Evolutionary conservation across 257 asterid species (phyloP), one percentile per base, ranked within the genome.

Genomic region (Solanum pinnatisectum): DNA sequence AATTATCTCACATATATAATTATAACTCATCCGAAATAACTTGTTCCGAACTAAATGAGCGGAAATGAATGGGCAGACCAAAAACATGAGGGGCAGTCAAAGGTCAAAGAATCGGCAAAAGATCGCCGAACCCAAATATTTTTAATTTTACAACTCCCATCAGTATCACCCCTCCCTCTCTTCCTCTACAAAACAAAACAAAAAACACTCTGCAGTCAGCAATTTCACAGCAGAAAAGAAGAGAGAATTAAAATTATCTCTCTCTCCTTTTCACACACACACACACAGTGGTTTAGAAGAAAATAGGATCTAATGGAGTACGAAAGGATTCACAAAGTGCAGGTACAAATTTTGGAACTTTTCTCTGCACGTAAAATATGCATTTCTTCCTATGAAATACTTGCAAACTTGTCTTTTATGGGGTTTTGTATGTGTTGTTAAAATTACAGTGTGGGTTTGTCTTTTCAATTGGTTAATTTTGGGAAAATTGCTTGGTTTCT

Each of bases 251-350:
- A 67, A 39, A 46, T 46, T 46, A 1, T 46, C 59, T 46, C 59
- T 44, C 63, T 81, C 73, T 49, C 88, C 91, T 90, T 90, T 87
- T 18, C 74, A 20, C 83, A 30, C 27, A 16, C 52, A 71, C 77
- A 78, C 71, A n/a, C n/a, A n/a, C n/a, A 72, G 89, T 87, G 84
- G 73, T 42, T 87, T 81, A 70, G 84, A 27, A 76, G 79, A 74
- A 73, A 85, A 87, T 88, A 39, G 72, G 74, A 92, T 94, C 96
- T 78, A 52, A 96, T 96, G 99, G 99, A 96, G 92, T 96, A 96
- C 97, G 98, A 95, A 90, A 92, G 98, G 95, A 95, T 96, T 94
- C 97, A 95, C 95, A 96, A 95, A 90, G 92, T 88, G 89, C 98
- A 95, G 99, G 98, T 95, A 90, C 87, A 33, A 20, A 33, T 72